Percentiles rank a stretch among this genome's conserved stretches.
Evolutionary conservation across 345 rosid genomes (phyloP).

Genomic region (Sisymbrium altissimum): DNA sequence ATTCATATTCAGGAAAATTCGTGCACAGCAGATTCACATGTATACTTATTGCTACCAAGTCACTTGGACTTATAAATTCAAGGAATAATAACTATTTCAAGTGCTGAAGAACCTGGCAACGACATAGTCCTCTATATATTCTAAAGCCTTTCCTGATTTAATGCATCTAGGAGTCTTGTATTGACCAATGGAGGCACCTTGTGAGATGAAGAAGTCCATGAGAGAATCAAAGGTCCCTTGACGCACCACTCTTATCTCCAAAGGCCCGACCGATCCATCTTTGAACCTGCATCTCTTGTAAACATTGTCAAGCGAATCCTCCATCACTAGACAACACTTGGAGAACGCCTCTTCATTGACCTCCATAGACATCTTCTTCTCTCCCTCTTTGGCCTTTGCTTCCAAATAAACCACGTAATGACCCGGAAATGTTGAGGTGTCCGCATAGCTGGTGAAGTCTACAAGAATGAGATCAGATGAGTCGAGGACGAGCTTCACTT

Average conservation of each 20-base stretch:
- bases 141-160: conserved; percentile 51
- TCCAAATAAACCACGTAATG: conserved; percentile 88
- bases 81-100: conserved; percentile 12
- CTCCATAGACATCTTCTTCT: neutral
- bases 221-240: conserved; percentile 70
- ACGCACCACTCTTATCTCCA: conserved; percentile 76
- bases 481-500: conserved; percentile 49
- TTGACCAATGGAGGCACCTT: conserved; percentile 85
- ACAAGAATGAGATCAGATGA: conserved; percentile 52
- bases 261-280: conserved; percentile 67
- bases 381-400: conserved; percentile 27
- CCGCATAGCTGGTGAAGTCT: conserved; percentile 77
- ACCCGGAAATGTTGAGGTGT: conserved; percentile 70
- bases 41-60: conserved; percentile 6
- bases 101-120: conserved; percentile 55
- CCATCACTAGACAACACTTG: conserved; percentile 61
- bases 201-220: conserved; percentile 74
- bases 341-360: conserved; percentile 48
- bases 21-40: neutral
- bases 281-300: conserved; percentile 70
- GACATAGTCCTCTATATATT: conserved; percentile 57
- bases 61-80: neutral
- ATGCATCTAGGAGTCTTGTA: conserved; percentile 95
- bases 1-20: neutral
- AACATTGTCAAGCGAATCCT: conserved; percentile 69